Conservation (phyloP, 805 yeast species). For the Suhomyces pyralidae region DNA sequence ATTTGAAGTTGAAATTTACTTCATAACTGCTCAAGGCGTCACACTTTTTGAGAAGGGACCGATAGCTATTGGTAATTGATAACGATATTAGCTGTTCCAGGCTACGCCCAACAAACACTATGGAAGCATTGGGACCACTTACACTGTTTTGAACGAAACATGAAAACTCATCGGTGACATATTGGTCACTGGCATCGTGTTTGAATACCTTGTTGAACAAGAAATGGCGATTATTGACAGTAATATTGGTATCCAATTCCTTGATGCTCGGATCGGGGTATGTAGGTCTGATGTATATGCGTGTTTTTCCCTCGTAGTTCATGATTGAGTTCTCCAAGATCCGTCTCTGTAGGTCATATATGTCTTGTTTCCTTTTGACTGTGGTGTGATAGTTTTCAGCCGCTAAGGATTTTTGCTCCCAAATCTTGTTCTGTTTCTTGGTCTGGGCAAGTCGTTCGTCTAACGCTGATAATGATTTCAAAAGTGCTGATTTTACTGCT, state of each 20-base stretch:
- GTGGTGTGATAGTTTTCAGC: not conserved
- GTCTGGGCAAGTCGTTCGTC: constrained; percentile 15
- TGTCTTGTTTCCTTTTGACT: constrained; percentile 23
- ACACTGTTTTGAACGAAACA: constrained; percentile 18
- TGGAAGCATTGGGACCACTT: constrained; percentile 15
- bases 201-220: constrained; percentile 19
- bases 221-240: not conserved
- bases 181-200: not conserved
- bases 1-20: constrained; percentile 9
- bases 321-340: constrained; percentile 49
- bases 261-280: not conserved
- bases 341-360: constrained; percentile 37
- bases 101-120: constrained; percentile 17
- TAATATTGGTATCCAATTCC: constrained; percentile 1
- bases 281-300: constrained; percentile 21
- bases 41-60: constrained; percentile 6
- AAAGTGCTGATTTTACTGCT: constrained; percentile 14
- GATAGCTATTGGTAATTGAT: constrained; percentile 9
- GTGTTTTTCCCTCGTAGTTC: constrained; percentile 23
- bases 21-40: constrained; percentile 1
- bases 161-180: constrained; percentile 19
- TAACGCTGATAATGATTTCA: constrained; percentile 17
- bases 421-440: constrained; percentile 15
- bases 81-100: constrained; percentile 2
- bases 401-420: constrained; percentile 10